Evolutionary conservation across 208 protist species (phyloP).

Genomic region (Novymonas esmeraldas): DNA sequence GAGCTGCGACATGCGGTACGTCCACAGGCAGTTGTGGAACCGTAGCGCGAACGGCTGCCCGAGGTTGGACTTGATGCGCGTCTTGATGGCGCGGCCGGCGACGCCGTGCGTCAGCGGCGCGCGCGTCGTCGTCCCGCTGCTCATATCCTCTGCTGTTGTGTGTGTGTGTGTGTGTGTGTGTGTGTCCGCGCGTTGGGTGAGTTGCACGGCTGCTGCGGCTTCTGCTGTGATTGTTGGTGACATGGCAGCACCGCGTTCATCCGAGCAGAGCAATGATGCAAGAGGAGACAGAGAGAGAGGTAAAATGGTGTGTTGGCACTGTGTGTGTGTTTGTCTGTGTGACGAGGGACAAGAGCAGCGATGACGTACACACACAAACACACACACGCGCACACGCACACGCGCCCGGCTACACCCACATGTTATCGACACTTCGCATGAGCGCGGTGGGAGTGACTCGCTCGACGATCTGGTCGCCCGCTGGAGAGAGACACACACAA

Average conservation of each 20-base stretch:
- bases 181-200: no score
- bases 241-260: no score
- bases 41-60: slow-evolving; percentile 61
- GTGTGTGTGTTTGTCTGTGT: no score
- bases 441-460: no score
- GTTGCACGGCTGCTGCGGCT: no score
- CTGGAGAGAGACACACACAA: neutral
- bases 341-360: no score
- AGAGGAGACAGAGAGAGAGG: neutral
- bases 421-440: no score
- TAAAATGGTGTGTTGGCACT: neutral
- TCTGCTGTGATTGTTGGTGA: no score
- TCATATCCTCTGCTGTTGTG: slow-evolving; percentile 3
- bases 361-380: neutral
- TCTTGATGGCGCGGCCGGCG: slow-evolving; percentile 68
- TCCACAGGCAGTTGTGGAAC: slow-evolving; percentile 81
- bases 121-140: neutral
- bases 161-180: neutral
- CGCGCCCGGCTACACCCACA: neutral
- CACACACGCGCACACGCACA: neutral
- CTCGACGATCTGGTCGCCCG: no score
- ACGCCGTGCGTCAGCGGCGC: slow-evolving; percentile 45
- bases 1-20: slow-evolving; percentile 80
- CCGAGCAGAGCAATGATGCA: no score
- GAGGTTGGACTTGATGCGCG: slow-evolving; percentile 72